These are phyloP conservation scores for Kondoa malvinella DNA, from an alignment of 768 basidiomycete genomes.

Conservation along the genomic window DNA sequence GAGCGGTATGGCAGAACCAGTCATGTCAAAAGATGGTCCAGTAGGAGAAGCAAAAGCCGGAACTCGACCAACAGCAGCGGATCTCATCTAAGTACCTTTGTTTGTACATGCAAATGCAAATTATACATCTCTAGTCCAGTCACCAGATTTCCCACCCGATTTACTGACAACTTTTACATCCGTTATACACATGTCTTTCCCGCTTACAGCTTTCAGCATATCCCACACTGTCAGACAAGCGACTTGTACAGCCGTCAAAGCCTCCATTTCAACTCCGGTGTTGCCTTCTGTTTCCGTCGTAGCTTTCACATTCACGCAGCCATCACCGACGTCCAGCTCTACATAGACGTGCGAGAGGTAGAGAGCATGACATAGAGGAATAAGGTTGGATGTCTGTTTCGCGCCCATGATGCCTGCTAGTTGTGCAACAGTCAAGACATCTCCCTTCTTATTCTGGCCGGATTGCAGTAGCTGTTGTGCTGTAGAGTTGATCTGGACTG, in stretches of 20 bases:
- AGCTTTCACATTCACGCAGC: slow-evolving; percentile 34
- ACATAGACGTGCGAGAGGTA: slow-evolving; percentile 52
- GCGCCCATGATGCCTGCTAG: slow-evolving; percentile 74
- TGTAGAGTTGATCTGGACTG: slow-evolving; percentile 53
- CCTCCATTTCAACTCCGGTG: slow-evolving; percentile 89
- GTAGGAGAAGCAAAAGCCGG: slow-evolving; percentile 1
- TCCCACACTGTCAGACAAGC: slow-evolving; percentile 75
- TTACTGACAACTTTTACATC: slow-evolving; percentile 50
- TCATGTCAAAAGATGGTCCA: not conserved
- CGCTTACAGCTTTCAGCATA: slow-evolving; percentile 80
- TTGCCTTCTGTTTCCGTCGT: slow-evolving; percentile 59
- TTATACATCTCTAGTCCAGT: slow-evolving; percentile 37
- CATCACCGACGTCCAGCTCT: slow-evolving; percentile 37
- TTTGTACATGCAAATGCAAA: not conserved
- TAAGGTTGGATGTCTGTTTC: slow-evolving; percentile 64
- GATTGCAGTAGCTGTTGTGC: slow-evolving; percentile 43
- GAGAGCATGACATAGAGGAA: slow-evolving; percentile 79
- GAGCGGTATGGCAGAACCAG: not conserved
- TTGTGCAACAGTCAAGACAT: slow-evolving; percentile 37
- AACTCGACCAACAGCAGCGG: not conserved
- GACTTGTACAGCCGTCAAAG: slow-evolving; percentile 62
- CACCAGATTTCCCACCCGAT: slow-evolving; percentile 55
- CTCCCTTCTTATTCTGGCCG: slow-evolving; percentile 28
- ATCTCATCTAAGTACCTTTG: slow-evolving; percentile 1
- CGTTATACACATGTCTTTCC: slow-evolving; percentile 66